Base-by-base conservation (phyloP, 805 yeast species). In the Hanseniaspora taiwanica region DNA sequence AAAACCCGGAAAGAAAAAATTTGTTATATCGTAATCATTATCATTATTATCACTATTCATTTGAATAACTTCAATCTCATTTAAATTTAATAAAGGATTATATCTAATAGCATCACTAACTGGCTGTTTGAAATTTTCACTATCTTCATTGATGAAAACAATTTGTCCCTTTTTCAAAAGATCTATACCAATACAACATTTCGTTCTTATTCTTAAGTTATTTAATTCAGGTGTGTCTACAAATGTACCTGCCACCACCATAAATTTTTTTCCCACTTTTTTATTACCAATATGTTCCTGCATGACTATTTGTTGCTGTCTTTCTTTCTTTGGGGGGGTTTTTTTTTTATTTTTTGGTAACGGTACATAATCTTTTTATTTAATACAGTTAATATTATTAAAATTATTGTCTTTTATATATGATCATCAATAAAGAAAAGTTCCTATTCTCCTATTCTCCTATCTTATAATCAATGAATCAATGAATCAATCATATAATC, bases 1-100 rank as follows among this genome's bases (percentile, higher is more conserved):
- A 49, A 82, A 82, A 0, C 93, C 93, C 0, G 93, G 93, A 51
- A 84, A 76, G 51, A 80, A 75, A 56, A 89, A 89, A 5, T 41
- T 29, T 2, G 40, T 32, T 5, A 29, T 39, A 16, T 38, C 37
- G 3, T 40, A 33, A 2, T 21, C 23, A 4, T 35, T 32, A 2
- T 25, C 12, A 10, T 20, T 24, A 10, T 13, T 19, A 24, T 27
- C 37, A 31, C 35, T 36, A 4, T 69, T 53, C 14, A 52, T 38
- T 42, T 64, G 64, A 6, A 65, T 54, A 2, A 70, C 42, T 1
- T 40, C 49, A 41, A 42, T 47, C 14, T 52, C 52, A 25, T 33
- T 23, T 3, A 44, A 37, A 6, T 31, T 21, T 35, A 53, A 36
- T 3, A 39, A 14, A 9, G 49, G 37, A 38, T 52, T 51, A 32